phyloP scores from a whole-genome alignment of 2,329 filamentous ascomycete genomes.

The Fusarium gaditjirri region DNA sequence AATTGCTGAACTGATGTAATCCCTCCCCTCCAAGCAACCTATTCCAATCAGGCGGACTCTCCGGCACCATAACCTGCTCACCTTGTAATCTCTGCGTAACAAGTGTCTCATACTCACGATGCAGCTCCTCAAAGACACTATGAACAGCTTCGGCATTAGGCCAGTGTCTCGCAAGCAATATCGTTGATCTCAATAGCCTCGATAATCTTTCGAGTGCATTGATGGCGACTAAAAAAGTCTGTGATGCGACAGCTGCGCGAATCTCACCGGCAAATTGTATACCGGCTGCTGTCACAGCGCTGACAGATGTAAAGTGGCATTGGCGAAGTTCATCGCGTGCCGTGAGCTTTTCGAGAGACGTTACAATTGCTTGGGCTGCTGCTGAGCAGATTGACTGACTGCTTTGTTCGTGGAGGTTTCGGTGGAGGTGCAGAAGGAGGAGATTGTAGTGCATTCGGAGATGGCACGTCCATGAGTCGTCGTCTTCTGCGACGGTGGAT shows the following conservation, averaged over 20 bases:
- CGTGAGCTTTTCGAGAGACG: constrained; percentile 35
- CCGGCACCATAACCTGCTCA: constrained; percentile 39
- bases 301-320: constrained; percentile 42
- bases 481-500: constrained; percentile 38
- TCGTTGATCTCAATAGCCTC: constrained; percentile 25
- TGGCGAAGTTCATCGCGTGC: constrained; percentile 35
- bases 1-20: constrained; percentile 24
- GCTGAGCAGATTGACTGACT: constrained; percentile 42
- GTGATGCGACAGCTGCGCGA: constrained; percentile 26
- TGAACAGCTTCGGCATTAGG: constrained; percentile 43
- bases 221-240: constrained; percentile 37
- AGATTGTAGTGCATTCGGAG: constrained; percentile 43
- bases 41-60: constrained; percentile 42
- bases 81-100: constrained; percentile 40
- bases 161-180: constrained; percentile 35
- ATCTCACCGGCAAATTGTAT: constrained; percentile 43
- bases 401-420: constrained; percentile 29
- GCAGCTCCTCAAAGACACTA: constrained; percentile 42
- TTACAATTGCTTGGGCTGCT: constrained; percentile 40
- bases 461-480: constrained; percentile 37
- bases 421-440: constrained; percentile 37
- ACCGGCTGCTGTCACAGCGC: constrained; percentile 38
- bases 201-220: constrained; percentile 37
- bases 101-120: constrained; percentile 39
- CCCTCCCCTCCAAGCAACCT: constrained; percentile 36